Conservation (phyloP, 73 alveolate species). For the Urostyla sp. region DNA sequence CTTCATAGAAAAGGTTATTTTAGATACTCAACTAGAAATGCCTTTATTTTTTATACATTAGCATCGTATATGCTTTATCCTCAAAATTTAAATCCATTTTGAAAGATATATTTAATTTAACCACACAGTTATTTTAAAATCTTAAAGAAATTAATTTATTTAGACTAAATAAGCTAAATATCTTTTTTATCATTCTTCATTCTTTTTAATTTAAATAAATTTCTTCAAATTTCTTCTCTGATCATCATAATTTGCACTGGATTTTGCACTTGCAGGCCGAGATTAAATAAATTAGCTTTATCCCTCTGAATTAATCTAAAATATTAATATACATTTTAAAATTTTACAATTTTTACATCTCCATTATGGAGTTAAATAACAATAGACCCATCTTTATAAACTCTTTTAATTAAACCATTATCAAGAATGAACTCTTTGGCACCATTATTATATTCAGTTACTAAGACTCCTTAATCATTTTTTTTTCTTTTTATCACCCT, state of each 20-base stretch:
- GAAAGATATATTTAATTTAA: neutral
- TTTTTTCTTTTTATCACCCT: neutral
- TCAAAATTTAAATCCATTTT: constrained; percentile 40
- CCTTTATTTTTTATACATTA: neutral
- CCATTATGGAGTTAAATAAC: constrained; percentile 6
- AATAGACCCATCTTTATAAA: constrained; percentile 9
- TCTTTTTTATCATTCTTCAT: no score
- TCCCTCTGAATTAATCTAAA: no score
- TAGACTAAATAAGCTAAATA: no score
- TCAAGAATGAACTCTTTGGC: neutral
- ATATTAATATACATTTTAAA: no score
- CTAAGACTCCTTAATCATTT: constrained; percentile 23
- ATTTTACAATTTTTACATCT: constrained; percentile 23
- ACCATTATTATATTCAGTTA: neutral
- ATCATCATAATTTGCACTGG: neutral
- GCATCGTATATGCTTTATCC: constrained; percentile 14
- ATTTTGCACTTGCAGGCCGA: neutral
- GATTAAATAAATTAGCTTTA: no score
- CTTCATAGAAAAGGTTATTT: constrained; percentile 23
- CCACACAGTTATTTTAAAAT: neutral
- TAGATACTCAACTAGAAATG: constrained; percentile 36
- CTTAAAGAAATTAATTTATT: neutral
- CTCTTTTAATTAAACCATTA: constrained; percentile 28
- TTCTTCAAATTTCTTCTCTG: neutral
- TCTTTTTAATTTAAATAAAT: no score